Evolutionary conservation across 192 early-diverging fungal genomes (phyloP).

Genomic region (Pecoramyces ruminantium): DNA sequence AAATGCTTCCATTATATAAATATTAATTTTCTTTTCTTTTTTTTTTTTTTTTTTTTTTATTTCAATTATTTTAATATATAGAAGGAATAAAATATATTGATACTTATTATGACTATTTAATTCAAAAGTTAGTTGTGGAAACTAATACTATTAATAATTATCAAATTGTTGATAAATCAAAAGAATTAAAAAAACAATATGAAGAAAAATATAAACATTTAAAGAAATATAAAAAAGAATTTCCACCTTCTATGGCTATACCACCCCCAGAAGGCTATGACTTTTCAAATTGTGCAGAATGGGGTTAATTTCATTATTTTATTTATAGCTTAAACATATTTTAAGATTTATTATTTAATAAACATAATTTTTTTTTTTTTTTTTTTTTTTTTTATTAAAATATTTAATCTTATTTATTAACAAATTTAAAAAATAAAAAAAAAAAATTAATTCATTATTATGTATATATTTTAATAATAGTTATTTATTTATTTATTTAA

Average conservation of each 20-base stretch:
- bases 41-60: too few relatives aligned
- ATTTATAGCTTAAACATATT: too few relatives aligned
- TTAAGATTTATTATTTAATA: too few relatives aligned
- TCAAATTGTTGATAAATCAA: neutral
- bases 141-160: neutral
- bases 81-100: neutral
- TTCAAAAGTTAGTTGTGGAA: neutral
- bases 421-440: too few relatives aligned
- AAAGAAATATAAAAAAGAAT: neutral
- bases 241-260: neutral
- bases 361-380: neutral
- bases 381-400: too few relatives aligned
- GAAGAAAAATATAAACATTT: neutral
- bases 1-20: too few relatives aligned
- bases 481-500: too few relatives aligned
- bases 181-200: neutral
- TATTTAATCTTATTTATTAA: too few relatives aligned
- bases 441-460: too few relatives aligned
- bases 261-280: neutral
- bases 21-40: too few relatives aligned
- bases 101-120: neutral
- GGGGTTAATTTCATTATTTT: neutral
- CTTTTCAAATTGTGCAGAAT: neutral
- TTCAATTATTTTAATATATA: neutral
- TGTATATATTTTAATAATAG: too few relatives aligned